phyloP scores from a whole-genome alignment of 345 rosid genomes.

The Odontarrhena argentea region DNA sequence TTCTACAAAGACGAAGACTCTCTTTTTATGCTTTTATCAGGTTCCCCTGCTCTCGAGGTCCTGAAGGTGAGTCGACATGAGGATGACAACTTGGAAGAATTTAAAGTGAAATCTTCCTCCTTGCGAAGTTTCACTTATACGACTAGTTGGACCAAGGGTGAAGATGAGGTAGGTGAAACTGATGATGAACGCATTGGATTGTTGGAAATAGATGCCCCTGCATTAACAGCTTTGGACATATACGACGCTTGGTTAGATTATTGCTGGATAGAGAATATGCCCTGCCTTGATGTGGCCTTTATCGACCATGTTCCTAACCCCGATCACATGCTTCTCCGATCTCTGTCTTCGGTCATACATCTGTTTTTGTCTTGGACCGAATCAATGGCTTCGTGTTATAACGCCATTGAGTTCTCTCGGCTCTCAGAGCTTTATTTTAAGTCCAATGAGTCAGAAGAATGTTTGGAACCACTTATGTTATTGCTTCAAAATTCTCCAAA shows the following conservation, averaged over 20 bases:
- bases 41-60: not conserved
- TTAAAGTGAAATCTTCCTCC: conserved; percentile 12
- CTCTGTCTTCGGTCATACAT: conserved; percentile 4
- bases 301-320: rapidly evolving
- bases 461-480: too few relatives aligned
- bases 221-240: not conserved
- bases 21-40: conserved; percentile 5
- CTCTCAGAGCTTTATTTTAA: too few relatives aligned
- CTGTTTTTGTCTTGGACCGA: not conserved
- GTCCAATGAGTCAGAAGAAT: too few relatives aligned
- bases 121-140: not conserved
- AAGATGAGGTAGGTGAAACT: not conserved
- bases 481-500: too few relatives aligned
- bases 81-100: conserved; percentile 1
- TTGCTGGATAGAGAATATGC: conserved; percentile 10
- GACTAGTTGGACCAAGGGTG: rapidly evolving
- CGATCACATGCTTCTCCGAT: not conserved
- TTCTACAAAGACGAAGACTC: conserved; percentile 24
- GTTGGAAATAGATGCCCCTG: conserved; percentile 14
- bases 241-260: not conserved
- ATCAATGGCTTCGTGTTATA: not conserved
- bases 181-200: not conserved
- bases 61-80: not conserved
- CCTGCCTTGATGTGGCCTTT: not conserved
- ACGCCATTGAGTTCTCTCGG: too few relatives aligned